These are phyloP conservation scores for Ganoderma multipileum DNA, from an alignment of 1,284 basidiomycete species.

Conservation along the genomic window DNA sequence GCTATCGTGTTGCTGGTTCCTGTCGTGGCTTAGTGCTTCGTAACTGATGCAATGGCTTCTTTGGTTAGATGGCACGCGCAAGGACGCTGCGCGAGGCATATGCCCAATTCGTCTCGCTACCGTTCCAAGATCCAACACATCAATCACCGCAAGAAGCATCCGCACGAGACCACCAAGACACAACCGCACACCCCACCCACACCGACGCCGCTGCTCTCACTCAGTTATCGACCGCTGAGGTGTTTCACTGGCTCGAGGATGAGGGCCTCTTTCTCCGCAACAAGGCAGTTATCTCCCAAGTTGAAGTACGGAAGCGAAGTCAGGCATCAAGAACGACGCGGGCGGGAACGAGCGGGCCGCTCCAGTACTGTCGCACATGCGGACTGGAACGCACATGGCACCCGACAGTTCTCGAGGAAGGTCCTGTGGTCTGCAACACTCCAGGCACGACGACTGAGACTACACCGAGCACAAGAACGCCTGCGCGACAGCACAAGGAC, in stretches of 20 bases:
- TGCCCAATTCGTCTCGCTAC: slow-evolving; percentile 37
- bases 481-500: slow-evolving; percentile 15
- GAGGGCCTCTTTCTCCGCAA: slow-evolving; percentile 55
- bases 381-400: slow-evolving; percentile 37
- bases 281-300: not conserved
- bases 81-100: slow-evolving; percentile 60
- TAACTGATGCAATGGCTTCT: slow-evolving; percentile 12
- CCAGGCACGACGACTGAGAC: not conserved
- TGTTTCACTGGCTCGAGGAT: slow-evolving; percentile 65
- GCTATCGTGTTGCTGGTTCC: not conserved
- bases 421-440: slow-evolving; percentile 14
- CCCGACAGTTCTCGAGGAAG: slow-evolving; percentile 27
- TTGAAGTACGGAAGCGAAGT: slow-evolving; percentile 2
- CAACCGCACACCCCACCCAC: not conserved
- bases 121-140: not conserved
- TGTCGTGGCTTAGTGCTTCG: not conserved
- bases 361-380: slow-evolving; percentile 39
- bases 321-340: slow-evolving; percentile 21
- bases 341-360: slow-evolving; percentile 13
- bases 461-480: not conserved
- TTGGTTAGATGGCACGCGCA: slow-evolving; percentile 65
- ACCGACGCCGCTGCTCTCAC: slow-evolving; percentile 24
- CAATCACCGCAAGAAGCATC: not conserved
- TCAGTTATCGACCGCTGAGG: slow-evolving; percentile 57
- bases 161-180: not conserved